Conservation (phyloP, 371 early-diverging fungal genomes). For the Rhizopus microsporus region DNA sequence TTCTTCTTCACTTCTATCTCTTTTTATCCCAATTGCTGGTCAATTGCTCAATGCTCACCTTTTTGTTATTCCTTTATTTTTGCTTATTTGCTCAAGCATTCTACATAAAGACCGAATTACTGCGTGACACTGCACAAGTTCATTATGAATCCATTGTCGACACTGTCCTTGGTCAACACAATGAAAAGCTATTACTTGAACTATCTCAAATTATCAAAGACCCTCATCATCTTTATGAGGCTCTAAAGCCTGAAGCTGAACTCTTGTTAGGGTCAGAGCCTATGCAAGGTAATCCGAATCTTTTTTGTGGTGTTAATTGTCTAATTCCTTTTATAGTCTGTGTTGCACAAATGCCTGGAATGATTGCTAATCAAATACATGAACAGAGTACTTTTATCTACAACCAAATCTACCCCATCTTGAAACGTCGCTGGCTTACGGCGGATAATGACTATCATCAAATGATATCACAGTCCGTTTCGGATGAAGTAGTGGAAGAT, state of each 20-base stretch:
- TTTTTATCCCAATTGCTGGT: no score
- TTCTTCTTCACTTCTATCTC: no score
- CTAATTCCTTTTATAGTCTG: conserved; percentile 13
- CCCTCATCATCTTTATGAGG: conserved; percentile 9
- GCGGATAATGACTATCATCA: conserved; percentile 13
- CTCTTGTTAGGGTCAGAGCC: conserved; percentile 3
- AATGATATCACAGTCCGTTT: conserved; percentile 7
- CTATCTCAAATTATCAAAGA: conserved; percentile 17
- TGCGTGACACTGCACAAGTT: conserved; percentile 16
- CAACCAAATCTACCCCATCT: conserved; percentile 6
- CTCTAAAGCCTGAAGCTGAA: conserved; percentile 19
- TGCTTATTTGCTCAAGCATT: no score
- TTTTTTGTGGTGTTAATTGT: neutral
- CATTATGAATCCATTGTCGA: conserved; percentile 25
- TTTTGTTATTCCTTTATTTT: no score
- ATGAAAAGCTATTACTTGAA: conserved; percentile 18
- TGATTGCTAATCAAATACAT: conserved; percentile 29
- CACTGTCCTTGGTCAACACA: conserved; percentile 23
- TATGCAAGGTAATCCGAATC: conserved; percentile 13
- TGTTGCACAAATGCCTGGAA: conserved; percentile 32
- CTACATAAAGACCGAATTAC: no score
- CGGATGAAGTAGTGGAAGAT: conserved; percentile 4
- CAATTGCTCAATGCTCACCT: no score
- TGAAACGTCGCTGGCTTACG: conserved; percentile 8
- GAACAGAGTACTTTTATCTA: conserved; percentile 22